Base-by-base conservation (phyloP, 2,329 filamentous ascomycete species). In the Aureobasidium uvarum region DNA sequence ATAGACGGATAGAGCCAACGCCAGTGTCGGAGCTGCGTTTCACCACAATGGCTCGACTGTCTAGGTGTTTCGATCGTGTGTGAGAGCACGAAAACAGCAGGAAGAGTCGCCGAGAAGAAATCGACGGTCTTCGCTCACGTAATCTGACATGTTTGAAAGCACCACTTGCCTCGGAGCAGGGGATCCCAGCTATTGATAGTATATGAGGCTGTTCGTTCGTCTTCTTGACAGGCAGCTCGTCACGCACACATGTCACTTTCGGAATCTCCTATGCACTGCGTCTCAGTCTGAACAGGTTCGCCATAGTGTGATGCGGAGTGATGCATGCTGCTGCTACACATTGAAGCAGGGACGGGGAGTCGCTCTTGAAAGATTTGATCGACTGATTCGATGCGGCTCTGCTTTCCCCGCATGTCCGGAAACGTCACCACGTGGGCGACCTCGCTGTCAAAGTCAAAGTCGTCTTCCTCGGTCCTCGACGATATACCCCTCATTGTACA, bases 401-500 rank as follows among this genome's bases (percentile, higher is more conserved):
- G 23, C 38, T 10, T 5, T 25, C 52, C 52, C 54, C 54, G 54
- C 54, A 58, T 43, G 38, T 58, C 54, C 54, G 54, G 43, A 20
- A 25, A 46, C 43, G 20, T 25, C 20, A 25, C 43, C 38, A n/a
- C 54, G 54, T 58, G 54, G 54, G 18, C 31, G 25, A 58, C 14
- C 50, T 58, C 23, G 8, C 28, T 25, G 7, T 56, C 11, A 23
- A 60, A 60, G 56, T 39, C 56, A 60, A 50, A 50, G 39, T 43
- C 45, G 38, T 62, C 43, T 62, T 62, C 58, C 58, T 62, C 58
- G 58, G 58, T 62, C 58, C 33, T 59, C 25, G 18, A 31, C 18
- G 55, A 59, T 39, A 45, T 62, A 62, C 58, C 58, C 58, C 58
- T 62, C 58, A 62, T 28, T 28, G 23, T n/a, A 62, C 43, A 36